Base-by-base conservation (phyloP, 768 basidiomycete genomes). In the Boletus edulis region DNA sequence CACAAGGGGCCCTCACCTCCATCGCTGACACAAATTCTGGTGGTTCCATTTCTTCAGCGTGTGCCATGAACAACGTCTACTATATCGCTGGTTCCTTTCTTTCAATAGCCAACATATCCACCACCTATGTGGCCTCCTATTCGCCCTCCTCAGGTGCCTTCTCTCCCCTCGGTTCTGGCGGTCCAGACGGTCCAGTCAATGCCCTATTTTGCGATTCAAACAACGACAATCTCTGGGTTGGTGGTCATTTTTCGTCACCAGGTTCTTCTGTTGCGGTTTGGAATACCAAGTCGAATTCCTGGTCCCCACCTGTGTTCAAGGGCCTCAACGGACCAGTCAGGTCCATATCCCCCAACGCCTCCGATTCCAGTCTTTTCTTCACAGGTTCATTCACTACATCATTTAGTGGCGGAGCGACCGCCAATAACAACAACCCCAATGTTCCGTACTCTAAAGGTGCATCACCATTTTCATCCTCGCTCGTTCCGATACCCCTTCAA, bases 31-130 rank as follows among this genome's bases (percentile, higher is more conserved):
- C 93, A 13, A 88, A 93, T 65, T 40, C 78, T 0, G 94, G 93
- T 20, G 96, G 95, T 5, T 75, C 73, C 51, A 87, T 99, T 57
- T 70, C 75, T 48, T 81, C 93, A 3, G 81, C 89, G 5, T 98
- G 94, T 67, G 72, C 78, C 40, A 76, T 93, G 52, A 77, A 79
- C 66, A 78, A 82, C 62, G 78, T 78, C 20, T 81, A 93, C 62
- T 97, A 89, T 71, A 67, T 98, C 48, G 91, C 84, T 10, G 97
- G 97, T 45, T 80, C 79, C 54, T 99, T 99, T 71, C 81, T 84
- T 34, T 82, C 87, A 48, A 75, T 98, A 51, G 78, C 76, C 46
- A 80, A 76, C 39, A 75, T 78, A 37, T 70, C 82, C 31, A 81
- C 85, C 27, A 72, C 70, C 66, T 96, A 96, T 69, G 73, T 97